Evolutionary conservation across 1,284 basidiomycete genomes (phyloP), one percentile per base, ranked within the genome.

Genomic region (Tetrapyrgos nigripes): DNA sequence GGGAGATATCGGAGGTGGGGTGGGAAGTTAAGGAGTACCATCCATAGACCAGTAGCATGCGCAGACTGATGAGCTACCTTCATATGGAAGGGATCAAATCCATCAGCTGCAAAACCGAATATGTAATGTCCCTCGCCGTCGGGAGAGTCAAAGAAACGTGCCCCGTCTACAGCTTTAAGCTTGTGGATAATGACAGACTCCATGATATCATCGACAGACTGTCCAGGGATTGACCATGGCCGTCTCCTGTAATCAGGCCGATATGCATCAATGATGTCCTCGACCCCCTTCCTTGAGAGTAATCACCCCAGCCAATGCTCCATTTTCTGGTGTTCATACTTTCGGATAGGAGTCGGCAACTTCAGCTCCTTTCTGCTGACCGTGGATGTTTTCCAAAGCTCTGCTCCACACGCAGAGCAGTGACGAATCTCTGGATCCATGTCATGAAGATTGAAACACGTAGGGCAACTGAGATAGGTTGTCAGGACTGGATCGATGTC

Each of bases 61-160:
- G 54, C 62, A 21, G 40, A 37, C 43, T 66, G 61, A 21, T 68
- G 64, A 1, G 68, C 62, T 27, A 47, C 56, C 35, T 68, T 67
- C 27, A 59, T 64, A 40, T 62, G 53, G 31, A 67, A 70, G 0
- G 71, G 70, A 57, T 73, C 68, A 53, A 73, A 71, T 13, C 64
- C 55, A 53, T 72, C 70, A 1, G 61, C 44, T 11, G 60, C 60
- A 43, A 69, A 17, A 8, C 14, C 6, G 17, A 40, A 40, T 8
- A 40, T 40, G 17, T 40, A 40, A 17, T n/a, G 6, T 17, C 37
- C 37, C 17, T 40, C 37, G 5, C 8, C 17, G 8, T 17, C 14
- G 4, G 37, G 8, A n/a, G 37, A 6, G 19, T 40, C 37, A n/a
- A 40, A 40, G 19, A 40, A 40, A 5, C 8, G 37, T 17, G 37